phyloP scores from a whole-genome alignment of 768 basidiomycete genomes.

The Podaxis sp. region DNA sequence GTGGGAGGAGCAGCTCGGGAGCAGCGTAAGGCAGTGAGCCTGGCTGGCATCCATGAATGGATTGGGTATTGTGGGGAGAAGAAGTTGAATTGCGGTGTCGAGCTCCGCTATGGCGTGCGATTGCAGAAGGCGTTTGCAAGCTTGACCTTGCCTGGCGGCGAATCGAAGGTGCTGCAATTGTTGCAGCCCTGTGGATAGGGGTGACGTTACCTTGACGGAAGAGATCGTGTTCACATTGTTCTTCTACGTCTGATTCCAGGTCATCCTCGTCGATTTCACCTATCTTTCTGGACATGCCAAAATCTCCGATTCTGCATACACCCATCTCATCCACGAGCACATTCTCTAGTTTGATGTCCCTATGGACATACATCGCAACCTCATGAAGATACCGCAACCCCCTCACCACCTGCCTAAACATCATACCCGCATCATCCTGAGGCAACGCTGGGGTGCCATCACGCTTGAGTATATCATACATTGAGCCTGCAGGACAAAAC shows the following conservation, averaged over 20 bases:
- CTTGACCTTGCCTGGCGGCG: constrained; percentile 23
- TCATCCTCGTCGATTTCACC: constrained; percentile 46
- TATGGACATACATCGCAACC: constrained; percentile 75
- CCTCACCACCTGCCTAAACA: constrained; percentile 84
- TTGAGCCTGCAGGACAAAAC: constrained; percentile 80
- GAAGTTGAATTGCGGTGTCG: constrained; percentile 52
- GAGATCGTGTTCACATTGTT: constrained; percentile 24
- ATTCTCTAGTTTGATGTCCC: constrained; percentile 97
- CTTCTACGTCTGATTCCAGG: constrained; percentile 23
- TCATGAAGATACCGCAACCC: constrained; percentile 84
- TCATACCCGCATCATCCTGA: constrained; percentile 78
- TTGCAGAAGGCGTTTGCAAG: constrained; percentile 30
- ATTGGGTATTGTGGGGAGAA: constrained; percentile 22
- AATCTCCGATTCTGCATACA: constrained; percentile 83
- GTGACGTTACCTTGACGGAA: constrained; percentile 17
- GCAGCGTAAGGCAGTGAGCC: constrained; percentile 92
- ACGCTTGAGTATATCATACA: constrained; percentile 79
- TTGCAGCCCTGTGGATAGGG: constrained; percentile 39
- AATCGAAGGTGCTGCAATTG: constrained; percentile 32
- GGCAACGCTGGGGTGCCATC: constrained; percentile 67
- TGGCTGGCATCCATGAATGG: constrained; percentile 48
- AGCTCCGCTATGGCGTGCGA: constrained; percentile 41
- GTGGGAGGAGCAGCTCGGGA: constrained; percentile 80
- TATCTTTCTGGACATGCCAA: constrained; percentile 75
- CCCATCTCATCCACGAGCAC: constrained; percentile 89